phyloP scores from a whole-genome alignment of 2,329 filamentous ascomycete genomes.

The Lasiodiplodia theobromae region DNA sequence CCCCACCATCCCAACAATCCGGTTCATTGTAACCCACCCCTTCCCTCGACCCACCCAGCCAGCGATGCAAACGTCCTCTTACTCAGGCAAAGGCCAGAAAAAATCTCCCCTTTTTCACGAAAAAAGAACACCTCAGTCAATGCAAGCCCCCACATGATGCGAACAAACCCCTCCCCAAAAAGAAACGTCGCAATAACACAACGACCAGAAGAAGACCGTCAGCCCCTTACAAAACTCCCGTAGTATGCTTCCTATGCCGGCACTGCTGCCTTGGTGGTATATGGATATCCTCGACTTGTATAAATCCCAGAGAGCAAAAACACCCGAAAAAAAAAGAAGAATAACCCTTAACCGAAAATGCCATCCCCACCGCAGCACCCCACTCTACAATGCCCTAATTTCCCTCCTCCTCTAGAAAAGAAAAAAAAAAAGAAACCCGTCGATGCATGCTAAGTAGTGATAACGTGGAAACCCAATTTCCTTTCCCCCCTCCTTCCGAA shows the following conservation, averaged over 20 bases:
- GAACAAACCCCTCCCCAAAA: neutral
- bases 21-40: neutral
- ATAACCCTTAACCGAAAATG: neutral
- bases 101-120: neutral
- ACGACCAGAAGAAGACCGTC: neutral
- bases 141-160: neutral
- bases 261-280: conserved; percentile 21
- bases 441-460: neutral
- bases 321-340: neutral
- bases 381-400: neutral
- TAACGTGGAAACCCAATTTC: neutral
- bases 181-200: conserved; percentile 1
- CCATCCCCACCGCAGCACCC: neutral
- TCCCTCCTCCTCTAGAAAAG: neutral
- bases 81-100: neutral
- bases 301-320: neutral
- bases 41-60: neutral
- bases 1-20: neutral
- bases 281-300: conserved; percentile 18
- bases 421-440: neutral
- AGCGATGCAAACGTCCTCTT: neutral
- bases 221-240: conserved; percentile 10
- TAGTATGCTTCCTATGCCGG: conserved; percentile 23
- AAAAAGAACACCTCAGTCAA: neutral
- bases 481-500: neutral